Evolutionary conservation across 2,329 filamentous ascomycete species (phyloP).

Genomic region (Microcyclospora pomicola): DNA sequence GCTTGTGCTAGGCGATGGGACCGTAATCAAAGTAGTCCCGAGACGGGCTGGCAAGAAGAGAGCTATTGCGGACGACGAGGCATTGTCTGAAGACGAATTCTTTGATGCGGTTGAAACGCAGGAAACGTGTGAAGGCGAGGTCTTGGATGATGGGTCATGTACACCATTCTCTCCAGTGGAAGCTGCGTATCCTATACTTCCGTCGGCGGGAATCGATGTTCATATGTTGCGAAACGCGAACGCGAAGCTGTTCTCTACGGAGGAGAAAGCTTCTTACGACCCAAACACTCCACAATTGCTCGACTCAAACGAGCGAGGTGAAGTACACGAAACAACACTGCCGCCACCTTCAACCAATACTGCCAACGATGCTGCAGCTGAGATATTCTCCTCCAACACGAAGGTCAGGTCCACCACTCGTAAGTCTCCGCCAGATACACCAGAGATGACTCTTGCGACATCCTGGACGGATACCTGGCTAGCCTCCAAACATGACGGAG

Average conservation of each 20-base stretch:
- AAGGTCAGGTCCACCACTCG: background rate
- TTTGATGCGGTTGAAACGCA: constrained; percentile 17
- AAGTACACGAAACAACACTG: too few relatives aligned
- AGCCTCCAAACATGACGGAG: background rate
- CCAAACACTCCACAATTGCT: too few relatives aligned
- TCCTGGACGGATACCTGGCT: background rate
- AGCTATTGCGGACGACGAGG: constrained; percentile 12
- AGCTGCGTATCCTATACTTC: background rate
- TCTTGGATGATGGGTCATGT: background rate
- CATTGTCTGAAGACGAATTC: constrained; percentile 20
- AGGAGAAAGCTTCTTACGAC: too few relatives aligned
- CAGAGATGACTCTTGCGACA: background rate
- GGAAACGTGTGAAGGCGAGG: constrained; percentile 1
- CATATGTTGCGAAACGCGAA: too few relatives aligned
- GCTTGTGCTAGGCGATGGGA: constrained; percentile 42
- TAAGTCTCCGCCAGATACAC: background rate
- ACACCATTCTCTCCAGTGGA: too few relatives aligned
- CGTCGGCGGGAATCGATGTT: background rate
- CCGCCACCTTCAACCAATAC: background rate
- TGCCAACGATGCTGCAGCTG: background rate
- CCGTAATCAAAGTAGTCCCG: constrained; percentile 4
- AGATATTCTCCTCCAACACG: background rate
- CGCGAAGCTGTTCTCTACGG: too few relatives aligned
- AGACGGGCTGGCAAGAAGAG: constrained; percentile 5
- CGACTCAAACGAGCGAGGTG: too few relatives aligned